A percentile compares a stretch with the other conserved stretches of the same genome.
Conservation (phyloP, 371 early-diverging fungal species). For the Apophysomyces sp. region DNA sequence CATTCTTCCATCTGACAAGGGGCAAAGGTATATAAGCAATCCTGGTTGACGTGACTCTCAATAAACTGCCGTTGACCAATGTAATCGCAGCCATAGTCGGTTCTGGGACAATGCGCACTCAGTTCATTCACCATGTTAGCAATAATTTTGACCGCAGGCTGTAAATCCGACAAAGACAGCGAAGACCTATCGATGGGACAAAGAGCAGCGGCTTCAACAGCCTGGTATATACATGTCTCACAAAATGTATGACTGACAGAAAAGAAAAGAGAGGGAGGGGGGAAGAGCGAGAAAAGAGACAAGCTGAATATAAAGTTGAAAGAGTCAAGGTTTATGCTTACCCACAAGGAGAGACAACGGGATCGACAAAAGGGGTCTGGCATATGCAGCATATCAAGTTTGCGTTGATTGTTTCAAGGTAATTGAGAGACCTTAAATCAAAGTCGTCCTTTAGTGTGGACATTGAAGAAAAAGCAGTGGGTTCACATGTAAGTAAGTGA, state of each 20-base stretch:
- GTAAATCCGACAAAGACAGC: constrained; percentile 37
- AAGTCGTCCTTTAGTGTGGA: constrained; percentile 4
- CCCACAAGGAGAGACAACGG: constrained; percentile 54
- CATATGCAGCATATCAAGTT: constrained; percentile 67
- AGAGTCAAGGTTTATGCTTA: constrained; percentile 12
- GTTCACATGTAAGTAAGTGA: too few species aligned
- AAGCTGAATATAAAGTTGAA: too few species aligned
- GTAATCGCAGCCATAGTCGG: constrained; percentile 56
- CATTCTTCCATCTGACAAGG: constrained; percentile 63
- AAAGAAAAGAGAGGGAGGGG: neutral
- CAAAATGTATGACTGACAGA: constrained; percentile 68
- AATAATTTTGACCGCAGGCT: constrained; percentile 65
- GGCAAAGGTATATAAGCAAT: constrained; percentile 58
- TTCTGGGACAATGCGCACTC: constrained; percentile 56
- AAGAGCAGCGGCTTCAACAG: constrained; percentile 47
- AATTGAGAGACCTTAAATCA: constrained; percentile 34
- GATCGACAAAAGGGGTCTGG: constrained; percentile 59
- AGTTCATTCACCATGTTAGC: constrained; percentile 73
- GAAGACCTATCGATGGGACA: constrained; percentile 69
- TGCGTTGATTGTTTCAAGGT: constrained; percentile 43
- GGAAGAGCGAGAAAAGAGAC: neutral
- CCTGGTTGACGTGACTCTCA: constrained; percentile 52
- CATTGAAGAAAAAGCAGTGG: neutral
- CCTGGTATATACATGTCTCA: constrained; percentile 56
- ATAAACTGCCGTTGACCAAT: constrained; percentile 62